Evolutionary conservation across 208 protist species (phyloP), one percentile per base, ranked within the genome.

Genomic region (Acanthamoeba quina): DNA sequence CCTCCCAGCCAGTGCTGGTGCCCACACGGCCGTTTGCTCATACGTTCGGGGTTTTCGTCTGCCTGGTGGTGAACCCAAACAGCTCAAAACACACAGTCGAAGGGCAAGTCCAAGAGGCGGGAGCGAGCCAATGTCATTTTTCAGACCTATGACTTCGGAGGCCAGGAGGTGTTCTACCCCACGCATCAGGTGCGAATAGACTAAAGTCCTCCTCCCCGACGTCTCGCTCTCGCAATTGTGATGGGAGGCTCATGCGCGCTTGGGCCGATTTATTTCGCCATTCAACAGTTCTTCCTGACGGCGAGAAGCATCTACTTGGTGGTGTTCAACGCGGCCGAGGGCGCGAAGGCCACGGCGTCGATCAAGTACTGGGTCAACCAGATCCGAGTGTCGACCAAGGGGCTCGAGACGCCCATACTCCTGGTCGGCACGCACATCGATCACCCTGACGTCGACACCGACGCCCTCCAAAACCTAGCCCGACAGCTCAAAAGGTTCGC

Each of bases 121-220:
- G 80, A 88, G n/a, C 44, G 80, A 13, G 49, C 80, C 44, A 88
- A 88, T 17, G 80, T 88, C 29, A 64, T 88, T 7, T 88, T 88
- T 49, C 80, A 88, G 34, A 88, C 80, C 52, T 88, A 88, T 31
- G 80, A 88, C 52, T 88, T 88, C 13, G 80, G 80, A 15, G 80
- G 80, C 47, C 90, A 94, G n/a, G 72, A 86, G 41, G 90, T 94
- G n/a, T 94, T 86, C 90, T 88, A 88, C 54, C 80, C 80, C n/a
- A 88, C 80, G 11, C 80, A 88, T 64, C 72, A 82, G 72, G 72
- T 54, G 11, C 6, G 24, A 24, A n/a, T 41, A 5, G 1, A 9
- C 62, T 6, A 3, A 19, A 13, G 9, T 68, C 9, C 26, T 24
- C 26, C 60, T 13, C 66, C 37, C 29, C 34, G 9, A 24, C 26